Evolutionary conservation across 192 early-diverging fungal species (phyloP).

Genomic region (Rhizoclosmatium sp.): DNA sequence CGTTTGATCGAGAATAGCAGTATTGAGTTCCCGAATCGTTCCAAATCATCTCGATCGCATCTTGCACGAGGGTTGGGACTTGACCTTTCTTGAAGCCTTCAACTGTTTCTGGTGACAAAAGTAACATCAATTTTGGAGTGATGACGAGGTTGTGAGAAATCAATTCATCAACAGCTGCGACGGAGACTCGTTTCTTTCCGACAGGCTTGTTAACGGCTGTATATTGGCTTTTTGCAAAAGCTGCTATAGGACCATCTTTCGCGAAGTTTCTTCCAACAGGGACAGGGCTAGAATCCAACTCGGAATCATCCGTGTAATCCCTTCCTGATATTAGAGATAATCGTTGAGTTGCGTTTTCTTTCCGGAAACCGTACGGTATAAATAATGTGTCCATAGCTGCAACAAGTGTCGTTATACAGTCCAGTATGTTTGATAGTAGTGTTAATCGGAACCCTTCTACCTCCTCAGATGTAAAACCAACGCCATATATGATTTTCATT

Average conservation of each 20-base stretch:
- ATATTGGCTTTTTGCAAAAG: not conserved
- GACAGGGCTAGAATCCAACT: not conserved
- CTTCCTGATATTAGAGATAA: constrained; percentile 13
- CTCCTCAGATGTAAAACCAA: constrained; percentile 86
- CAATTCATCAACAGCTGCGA: constrained; percentile 53
- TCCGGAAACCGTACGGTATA: constrained; percentile 48
- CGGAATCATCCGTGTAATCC: not conserved
- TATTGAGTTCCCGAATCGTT: constrained; percentile 48
- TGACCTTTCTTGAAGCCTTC: constrained; percentile 30
- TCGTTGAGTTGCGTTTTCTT: constrained; percentile 66
- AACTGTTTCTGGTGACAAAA: constrained; percentile 7
- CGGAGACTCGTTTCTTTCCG: constrained; percentile 72
- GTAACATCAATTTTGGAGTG: not conserved
- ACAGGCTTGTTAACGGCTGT: not conserved
- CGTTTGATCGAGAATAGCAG: constrained; percentile 46
- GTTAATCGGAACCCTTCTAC: constrained; percentile 76
- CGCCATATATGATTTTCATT: constrained; percentile 97
- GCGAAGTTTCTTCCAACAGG: not conserved
- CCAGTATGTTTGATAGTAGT: constrained; percentile 87
- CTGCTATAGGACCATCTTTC: not conserved
- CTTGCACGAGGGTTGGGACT: constrained; percentile 19
- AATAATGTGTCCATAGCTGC: constrained; percentile 69
- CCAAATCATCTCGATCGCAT: constrained; percentile 46
- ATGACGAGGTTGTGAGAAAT: not conserved
- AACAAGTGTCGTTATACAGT: constrained; percentile 81